Base-by-base conservation (phyloP, 75 land plant species). In the Cupressus sempervirens region DNA sequence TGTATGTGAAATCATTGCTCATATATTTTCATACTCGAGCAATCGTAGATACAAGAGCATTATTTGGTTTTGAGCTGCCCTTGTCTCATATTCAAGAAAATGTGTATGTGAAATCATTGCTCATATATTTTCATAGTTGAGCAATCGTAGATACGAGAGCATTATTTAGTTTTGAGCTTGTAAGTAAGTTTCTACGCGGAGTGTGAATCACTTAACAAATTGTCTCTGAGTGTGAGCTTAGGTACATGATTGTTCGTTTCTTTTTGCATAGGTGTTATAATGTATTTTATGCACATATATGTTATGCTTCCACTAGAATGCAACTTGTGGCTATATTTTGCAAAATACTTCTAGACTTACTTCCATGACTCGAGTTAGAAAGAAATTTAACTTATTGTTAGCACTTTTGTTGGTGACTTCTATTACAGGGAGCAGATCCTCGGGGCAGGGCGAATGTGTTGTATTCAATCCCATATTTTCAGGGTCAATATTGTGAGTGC, bases 371-470 rank as follows among this genome's bases (percentile, higher is more conserved):
- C 3, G 46, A 77, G n/a, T 45, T 45, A 26, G 9, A 79, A 79
- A 79, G 45, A 14, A 79, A 36, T n/a, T 2, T 1, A 79, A 45
- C 41, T 79, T 45, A 79, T 4, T 45, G 30, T 9, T 79, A 48
- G 45, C 41, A 41, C 13, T 41, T 79, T 79, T 26, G 29, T 43
- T 79, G 81, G 81, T 41, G 29, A 45, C 68, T 52, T 84, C 5
- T 32, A 54, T 35, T 87, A 43, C 83, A 97, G 99, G 92, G 86
- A 62, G 99, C 98, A 45, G 88, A 92, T 88, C 99, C 99, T 67
- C 96, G 98, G 12, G 98, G 95, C 45, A 95, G 99, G 23, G 99
- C 99, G 12, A 91, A 84, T 89, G 98, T 97, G 83, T 85, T 97
- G 56, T 88, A 94, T 84, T 97, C 80, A 84, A 87, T 81, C 67